These are phyloP conservation scores for Fomitopsis serialis DNA, from an alignment of 768 basidiomycete species.

Conservation along the genomic window DNA sequence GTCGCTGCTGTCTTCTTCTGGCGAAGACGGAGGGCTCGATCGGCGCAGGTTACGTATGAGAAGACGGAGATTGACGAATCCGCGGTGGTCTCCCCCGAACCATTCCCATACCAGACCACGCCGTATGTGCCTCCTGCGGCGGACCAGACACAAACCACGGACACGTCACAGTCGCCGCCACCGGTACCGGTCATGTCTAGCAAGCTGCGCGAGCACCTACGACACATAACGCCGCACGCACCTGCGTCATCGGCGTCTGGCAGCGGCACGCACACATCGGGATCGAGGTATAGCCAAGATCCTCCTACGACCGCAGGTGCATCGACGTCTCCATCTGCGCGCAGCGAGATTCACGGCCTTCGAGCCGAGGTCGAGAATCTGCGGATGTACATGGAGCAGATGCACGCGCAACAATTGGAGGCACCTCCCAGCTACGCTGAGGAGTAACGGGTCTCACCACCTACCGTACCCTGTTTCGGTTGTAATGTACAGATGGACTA, in stretches of 20 bases:
- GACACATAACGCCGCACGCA: background rate
- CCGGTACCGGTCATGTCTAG: background rate
- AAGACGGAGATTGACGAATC: background rate
- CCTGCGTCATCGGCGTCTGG: background rate
- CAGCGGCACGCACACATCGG: background rate
- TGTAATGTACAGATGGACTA: background rate
- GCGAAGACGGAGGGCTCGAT: background rate
- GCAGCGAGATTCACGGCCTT: constrained; percentile 17
- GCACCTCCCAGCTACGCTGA: constrained; percentile 20
- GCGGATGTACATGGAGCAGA: constrained; percentile 19
- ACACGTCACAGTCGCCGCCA: background rate
- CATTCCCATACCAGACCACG: background rate
- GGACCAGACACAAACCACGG: background rate
- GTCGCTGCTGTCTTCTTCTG: background rate
- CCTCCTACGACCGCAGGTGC: background rate
- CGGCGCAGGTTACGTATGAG: background rate
- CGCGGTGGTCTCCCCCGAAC: background rate
- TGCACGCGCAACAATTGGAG: constrained; percentile 18
- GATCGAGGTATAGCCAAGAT: background rate
- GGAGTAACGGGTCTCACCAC: background rate
- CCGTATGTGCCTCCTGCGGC: background rate
- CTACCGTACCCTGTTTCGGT: no score
- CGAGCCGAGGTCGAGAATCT: constrained; percentile 25
- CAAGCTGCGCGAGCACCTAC: constrained; percentile 2
- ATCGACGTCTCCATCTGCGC: constrained; percentile 4